phyloP scores from a whole-genome alignment of 192 early-diverging fungal genomes.

The Coemansia sp. region DNA sequence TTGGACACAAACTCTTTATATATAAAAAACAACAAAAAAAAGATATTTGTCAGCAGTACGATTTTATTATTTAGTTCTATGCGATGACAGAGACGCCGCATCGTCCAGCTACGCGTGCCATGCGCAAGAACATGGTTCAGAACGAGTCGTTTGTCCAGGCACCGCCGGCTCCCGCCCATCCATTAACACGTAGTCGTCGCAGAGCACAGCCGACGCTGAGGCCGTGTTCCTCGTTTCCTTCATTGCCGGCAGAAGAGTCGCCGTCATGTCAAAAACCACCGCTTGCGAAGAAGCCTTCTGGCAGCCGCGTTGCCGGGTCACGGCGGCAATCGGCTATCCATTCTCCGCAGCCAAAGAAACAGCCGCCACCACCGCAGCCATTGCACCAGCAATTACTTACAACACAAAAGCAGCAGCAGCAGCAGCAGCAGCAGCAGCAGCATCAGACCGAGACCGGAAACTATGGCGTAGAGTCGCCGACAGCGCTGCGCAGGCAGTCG shows the following conservation, averaged over 20 bases:
- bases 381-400: neutral
- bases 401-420: neutral
- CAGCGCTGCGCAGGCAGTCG: conserved; percentile 2
- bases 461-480: conserved; percentile 19
- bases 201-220: conserved; percentile 15
- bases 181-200: conserved; percentile 7
- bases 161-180: neutral
- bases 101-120: conserved; percentile 23
- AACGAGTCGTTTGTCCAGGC: neutral
- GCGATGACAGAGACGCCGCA: conserved; percentile 34
- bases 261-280: too few relatives aligned
- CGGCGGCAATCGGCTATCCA: too few relatives aligned
- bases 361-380: neutral
- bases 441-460: neutral
- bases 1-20: too few relatives aligned
- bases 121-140: conserved; percentile 14
- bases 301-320: too few relatives aligned
- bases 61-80: conserved; percentile 8
- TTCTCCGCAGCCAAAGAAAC: neutral
- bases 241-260: conserved; percentile 11
- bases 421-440: neutral
- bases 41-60: neutral
- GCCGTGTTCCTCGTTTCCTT: conserved; percentile 42
- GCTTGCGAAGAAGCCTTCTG: too few relatives aligned
- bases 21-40: neutral